A percentile compares a stretch with the other conserved stretches of the same genome.
phyloP scores from a whole-genome alignment of 2,329 filamentous ascomycete species.

The Fusarium vanettenii region DNA sequence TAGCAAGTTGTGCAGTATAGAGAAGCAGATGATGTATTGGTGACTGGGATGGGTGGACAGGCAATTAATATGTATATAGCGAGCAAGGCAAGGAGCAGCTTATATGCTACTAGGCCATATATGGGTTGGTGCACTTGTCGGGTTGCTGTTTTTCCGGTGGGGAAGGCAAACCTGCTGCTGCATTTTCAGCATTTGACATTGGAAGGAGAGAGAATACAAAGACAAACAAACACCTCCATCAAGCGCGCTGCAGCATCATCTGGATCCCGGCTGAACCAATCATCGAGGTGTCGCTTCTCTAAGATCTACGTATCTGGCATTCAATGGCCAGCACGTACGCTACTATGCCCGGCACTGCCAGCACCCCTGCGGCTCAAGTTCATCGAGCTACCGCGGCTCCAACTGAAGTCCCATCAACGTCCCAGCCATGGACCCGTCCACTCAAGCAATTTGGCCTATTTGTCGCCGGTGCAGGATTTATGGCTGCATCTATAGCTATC shows the following conservation, averaged over 20 bases:
- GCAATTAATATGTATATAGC: neutral
- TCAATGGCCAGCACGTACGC: conserved; percentile 34
- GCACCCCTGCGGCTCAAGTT: conserved; percentile 1
- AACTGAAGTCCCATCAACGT: conserved; percentile 30
- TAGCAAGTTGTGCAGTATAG: neutral
- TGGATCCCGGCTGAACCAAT: neutral
- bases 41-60: neutral
- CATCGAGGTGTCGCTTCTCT: neutral
- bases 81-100: neutral
- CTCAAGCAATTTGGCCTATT: conserved; percentile 76
- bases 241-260: neutral
- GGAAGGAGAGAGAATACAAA: neutral
- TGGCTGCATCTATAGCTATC: conserved; percentile 76
- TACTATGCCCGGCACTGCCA: conserved; percentile 28
- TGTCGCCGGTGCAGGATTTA: conserved; percentile 79
- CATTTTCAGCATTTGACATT: conserved; percentile 7
- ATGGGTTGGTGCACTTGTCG: conserved; percentile 20
- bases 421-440: conserved; percentile 55
- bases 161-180: neutral
- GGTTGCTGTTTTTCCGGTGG: conserved; percentile 8
- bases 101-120: neutral
- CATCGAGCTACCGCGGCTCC: conserved; percentile 19
- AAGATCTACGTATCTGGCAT: neutral
- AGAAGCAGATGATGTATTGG: neutral
- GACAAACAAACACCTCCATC: neutral